Evolutionary conservation across 1,284 basidiomycete species (phyloP).

Genomic region (Trametes polyzona): DNA sequence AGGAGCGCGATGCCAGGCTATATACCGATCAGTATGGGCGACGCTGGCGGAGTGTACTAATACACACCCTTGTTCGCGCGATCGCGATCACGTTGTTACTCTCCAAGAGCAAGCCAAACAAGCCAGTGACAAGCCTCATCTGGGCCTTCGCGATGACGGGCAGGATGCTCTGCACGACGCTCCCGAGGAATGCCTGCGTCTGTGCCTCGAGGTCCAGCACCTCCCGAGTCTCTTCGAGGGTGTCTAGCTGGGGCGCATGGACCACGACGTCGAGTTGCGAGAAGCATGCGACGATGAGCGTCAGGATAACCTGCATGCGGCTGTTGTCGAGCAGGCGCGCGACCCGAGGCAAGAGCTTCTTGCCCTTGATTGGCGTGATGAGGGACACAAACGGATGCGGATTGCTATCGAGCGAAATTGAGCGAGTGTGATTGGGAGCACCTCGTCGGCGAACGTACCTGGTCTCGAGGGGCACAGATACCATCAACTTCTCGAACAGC

Average conservation of each 20-base stretch:
- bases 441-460: conserved; percentile 71
- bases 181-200: conserved; percentile 87
- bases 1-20: conserved; percentile 93
- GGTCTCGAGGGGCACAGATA: conserved; percentile 91
- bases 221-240: conserved; percentile 64
- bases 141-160: conserved; percentile 80
- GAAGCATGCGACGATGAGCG: conserved; percentile 93
- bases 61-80: conserved; percentile 71
- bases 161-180: conserved; percentile 86
- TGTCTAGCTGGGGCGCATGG: conserved; percentile 72
- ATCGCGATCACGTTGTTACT: conserved; percentile 78
- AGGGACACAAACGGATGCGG: conserved; percentile 98
- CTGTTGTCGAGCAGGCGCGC: conserved; percentile 84
- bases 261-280: conserved; percentile 90
- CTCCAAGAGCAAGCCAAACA: conserved; percentile 85
- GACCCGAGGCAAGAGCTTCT: conserved; percentile 88
- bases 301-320: conserved; percentile 86
- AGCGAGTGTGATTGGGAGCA: neutral
- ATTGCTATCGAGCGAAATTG: conserved; percentile 54
- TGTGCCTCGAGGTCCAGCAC: conserved; percentile 83
- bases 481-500: conserved; percentile 84
- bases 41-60: neutral
- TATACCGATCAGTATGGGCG: neutral
- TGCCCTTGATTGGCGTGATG: conserved; percentile 89
- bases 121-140: conserved; percentile 84